Evolutionary conservation across 352 stramenopile species (phyloP).

Genomic region (Phytopythium litorale): DNA sequence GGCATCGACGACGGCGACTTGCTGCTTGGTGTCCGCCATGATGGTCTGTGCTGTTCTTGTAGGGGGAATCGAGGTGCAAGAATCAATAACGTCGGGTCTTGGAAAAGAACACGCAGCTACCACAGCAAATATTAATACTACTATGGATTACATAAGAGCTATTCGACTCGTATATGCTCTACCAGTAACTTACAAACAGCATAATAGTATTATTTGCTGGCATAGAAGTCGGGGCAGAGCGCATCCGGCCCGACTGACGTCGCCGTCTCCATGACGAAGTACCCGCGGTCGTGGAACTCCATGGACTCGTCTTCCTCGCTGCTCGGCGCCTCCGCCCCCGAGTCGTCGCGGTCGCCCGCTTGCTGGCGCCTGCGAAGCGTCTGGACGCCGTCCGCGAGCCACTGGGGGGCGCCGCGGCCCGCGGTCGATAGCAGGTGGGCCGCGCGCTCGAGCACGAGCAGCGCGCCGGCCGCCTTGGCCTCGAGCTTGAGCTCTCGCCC

Average conservation of each 20-base stretch:
- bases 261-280: slow-evolving; percentile 58
- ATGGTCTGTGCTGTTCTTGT: slow-evolving; percentile 2
- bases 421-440: slow-evolving; percentile 27
- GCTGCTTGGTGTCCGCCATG: neutral
- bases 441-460: slow-evolving; percentile 45
- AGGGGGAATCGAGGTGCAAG: no score
- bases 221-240: slow-evolving; percentile 52
- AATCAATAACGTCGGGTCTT: no score
- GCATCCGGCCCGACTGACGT: slow-evolving; percentile 45
- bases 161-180: no score
- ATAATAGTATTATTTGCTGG: no score
- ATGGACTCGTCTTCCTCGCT: slow-evolving; percentile 11
- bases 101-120: no score
- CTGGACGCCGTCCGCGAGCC: slow-evolving; percentile 38
- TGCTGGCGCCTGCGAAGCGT: slow-evolving; percentile 27
- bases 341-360: neutral
- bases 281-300: slow-evolving; percentile 56
- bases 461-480: slow-evolving; percentile 29
- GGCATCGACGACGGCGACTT: no score
- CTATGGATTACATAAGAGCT: no score
- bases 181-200: no score
- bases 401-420: slow-evolving; percentile 12
- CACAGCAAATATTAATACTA: no score
- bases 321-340: neutral
- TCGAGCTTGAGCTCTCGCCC: slow-evolving; percentile 61